Base-by-base conservation (phyloP, 768 basidiomycete genomes). In the Cystobasidium tubakii region DNA sequence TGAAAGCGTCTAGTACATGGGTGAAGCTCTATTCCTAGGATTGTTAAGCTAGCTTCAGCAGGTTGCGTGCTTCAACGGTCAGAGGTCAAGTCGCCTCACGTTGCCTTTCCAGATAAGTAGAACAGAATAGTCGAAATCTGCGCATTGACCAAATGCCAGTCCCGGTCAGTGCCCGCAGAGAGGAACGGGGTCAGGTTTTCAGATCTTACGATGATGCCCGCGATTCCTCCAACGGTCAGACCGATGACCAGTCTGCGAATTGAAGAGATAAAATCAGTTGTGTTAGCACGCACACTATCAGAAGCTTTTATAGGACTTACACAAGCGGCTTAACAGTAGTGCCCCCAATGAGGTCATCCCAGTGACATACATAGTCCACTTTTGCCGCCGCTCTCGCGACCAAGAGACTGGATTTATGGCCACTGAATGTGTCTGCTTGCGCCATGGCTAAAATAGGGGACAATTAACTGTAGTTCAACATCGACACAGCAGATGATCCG, bases 331-430 rank as follows among this genome's bases (percentile, higher is more conserved):
- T 67, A 10, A 50, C 53, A 29, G 29, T 46, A 29, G 66, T 67
- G 29, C 66, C 66, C 19, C 9, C 53, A 13, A 67, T 67, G 15
- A 46, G 43, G 66, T 67, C 66, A 29, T 43, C 19, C 66, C 66
- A 67, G 34, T 67, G 39, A 36, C 66, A 67, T 3, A 53, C 46
- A 15, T 42, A 67, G 2, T 67, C 23, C 4, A 50, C 53, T 27
- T 29, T 67, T 10, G 27, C 53, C 4, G 66, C 66, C 4, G 66
- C 66, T n/a, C 66, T 44, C 2, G 66, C 66, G 4, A 53, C 66
- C 19, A 67, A 34, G 25, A 43, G 31, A 39, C 36, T 12, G 57
- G 7, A 10, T 21, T 9, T n/a, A 9, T 50, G n/a, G 21, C 10
- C 10, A 50, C 21, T 15, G n/a, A 50, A 21, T 9, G 46, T 3